phyloP scores from a whole-genome alignment of 768 basidiomycete genomes.

The Russula dissimulans region DNA sequence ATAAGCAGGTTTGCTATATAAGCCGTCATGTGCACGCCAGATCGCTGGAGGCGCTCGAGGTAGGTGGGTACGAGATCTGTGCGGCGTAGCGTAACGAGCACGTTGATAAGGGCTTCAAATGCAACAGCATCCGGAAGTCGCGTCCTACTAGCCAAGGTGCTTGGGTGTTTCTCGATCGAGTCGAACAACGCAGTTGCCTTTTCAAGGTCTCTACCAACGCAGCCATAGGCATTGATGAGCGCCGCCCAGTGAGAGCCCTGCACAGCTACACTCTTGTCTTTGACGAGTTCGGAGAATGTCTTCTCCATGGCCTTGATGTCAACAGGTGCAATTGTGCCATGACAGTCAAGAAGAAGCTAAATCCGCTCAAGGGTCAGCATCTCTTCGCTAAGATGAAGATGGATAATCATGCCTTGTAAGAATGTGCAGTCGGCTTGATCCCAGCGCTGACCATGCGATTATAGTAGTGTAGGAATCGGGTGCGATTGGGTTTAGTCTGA shows the following conservation, averaged over 20 bases:
- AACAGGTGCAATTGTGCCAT: constrained; percentile 78
- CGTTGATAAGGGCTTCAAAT: constrained; percentile 87
- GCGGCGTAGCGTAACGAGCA: constrained; percentile 67
- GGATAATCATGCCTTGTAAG: constrained; percentile 69
- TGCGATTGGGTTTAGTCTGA: constrained; percentile 80
- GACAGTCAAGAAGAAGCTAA: constrained; percentile 81
- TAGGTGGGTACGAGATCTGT: constrained; percentile 70
- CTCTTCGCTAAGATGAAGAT: neutral
- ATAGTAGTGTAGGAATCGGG: constrained; percentile 67
- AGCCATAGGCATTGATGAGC: constrained; percentile 84
- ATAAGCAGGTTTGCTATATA: constrained; percentile 89
- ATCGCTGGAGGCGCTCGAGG: constrained; percentile 46
- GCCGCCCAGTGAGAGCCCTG: constrained; percentile 70
- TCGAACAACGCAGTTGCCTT: constrained; percentile 73
- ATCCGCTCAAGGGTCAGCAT: constrained; percentile 2
- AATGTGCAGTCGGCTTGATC: constrained; percentile 77
- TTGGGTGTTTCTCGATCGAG: constrained; percentile 49
- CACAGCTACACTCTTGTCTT: constrained; percentile 37
- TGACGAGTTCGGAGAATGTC: constrained; percentile 52
- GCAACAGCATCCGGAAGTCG: constrained; percentile 69
- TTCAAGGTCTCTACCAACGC: constrained; percentile 65
- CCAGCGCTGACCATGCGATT: constrained; percentile 48
- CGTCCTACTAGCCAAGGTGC: constrained; percentile 26
- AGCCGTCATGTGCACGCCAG: constrained; percentile 81
- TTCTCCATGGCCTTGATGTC: constrained; percentile 63